phyloP scores from a whole-genome alignment of 176 grass and related monocot species.

The Cocos nucifera region DNA sequence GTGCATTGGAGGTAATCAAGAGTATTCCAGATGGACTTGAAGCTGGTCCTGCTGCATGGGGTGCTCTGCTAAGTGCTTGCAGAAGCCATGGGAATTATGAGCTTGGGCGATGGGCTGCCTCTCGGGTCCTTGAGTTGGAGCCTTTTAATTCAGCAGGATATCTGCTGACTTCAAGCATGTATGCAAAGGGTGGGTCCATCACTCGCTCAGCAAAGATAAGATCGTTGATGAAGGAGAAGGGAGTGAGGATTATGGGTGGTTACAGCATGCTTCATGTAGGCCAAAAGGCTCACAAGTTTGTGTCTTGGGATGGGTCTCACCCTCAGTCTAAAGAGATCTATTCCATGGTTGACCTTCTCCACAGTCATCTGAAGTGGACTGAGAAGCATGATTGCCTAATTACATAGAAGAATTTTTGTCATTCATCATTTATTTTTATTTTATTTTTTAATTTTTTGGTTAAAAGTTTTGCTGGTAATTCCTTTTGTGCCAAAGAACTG shows the following conservation, averaged over 20 bases:
- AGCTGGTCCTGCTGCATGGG: constrained; percentile 31
- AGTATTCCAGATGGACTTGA: constrained; percentile 11
- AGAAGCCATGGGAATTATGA: constrained; percentile 16
- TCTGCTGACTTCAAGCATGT: constrained; percentile 23
- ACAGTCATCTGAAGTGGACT: constrained; percentile 17
- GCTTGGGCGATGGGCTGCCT: constrained; percentile 9
- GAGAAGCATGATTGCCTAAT: constrained; percentile 3
- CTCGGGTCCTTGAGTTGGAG: constrained; percentile 40
- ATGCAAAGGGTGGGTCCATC: constrained; percentile 1
- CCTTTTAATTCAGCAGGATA: constrained; percentile 39
- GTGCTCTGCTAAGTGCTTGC: constrained; percentile 44
- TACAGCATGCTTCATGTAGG: constrained; percentile 27
- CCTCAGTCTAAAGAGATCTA: constrained; percentile 26
- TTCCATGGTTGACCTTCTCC: constrained; percentile 32
- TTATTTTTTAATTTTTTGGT: no score
- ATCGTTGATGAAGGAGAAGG: constrained; percentile 28
- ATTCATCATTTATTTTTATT: no score
- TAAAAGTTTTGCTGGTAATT: no score
- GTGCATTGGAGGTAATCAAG: constrained; percentile 23
- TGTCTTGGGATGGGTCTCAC: constrained; percentile 43
- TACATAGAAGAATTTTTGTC: background rate
- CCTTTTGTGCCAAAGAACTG: no score
- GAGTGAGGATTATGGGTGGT: constrained; percentile 26
- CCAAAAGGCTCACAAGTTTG: constrained; percentile 23
- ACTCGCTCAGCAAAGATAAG: constrained; percentile 4